Percentiles rank a stretch among this genome's conserved stretches.
Conservation (phyloP, 1,139 yeast genomes). For the Hyphopichia pseudoburtonii region DNA sequence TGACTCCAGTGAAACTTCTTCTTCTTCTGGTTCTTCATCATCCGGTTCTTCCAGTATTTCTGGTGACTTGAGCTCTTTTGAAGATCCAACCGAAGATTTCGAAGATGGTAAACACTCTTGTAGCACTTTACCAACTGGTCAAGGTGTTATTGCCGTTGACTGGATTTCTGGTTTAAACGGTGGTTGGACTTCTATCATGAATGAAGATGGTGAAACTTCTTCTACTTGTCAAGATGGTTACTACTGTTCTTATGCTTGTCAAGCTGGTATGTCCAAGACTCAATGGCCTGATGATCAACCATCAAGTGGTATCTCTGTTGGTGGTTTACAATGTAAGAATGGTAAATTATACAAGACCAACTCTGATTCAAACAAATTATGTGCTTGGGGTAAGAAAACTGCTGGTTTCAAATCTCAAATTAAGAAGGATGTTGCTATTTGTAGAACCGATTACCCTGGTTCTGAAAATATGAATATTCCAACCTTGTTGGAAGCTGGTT, state of each 20-base stretch:
- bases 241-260: conserved; percentile 85
- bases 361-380: conserved; percentile 56
- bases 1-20: conserved; percentile 13
- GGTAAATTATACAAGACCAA: conserved; percentile 72
- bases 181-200: conserved; percentile 75
- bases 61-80: conserved; percentile 59
- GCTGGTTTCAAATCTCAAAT: conserved; percentile 62
- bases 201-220: conserved; percentile 62
- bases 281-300: conserved; percentile 83
- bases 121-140: conserved; percentile 64
- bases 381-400: conserved; percentile 73
- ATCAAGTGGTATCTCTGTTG: conserved; percentile 70
- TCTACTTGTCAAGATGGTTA: conserved; percentile 69
- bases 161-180: conserved; percentile 54
- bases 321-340: conserved; percentile 70
- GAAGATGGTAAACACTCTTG: conserved; percentile 66
- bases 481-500: conserved; percentile 64
- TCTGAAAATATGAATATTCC: conserved; percentile 86
- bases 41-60: conserved; percentile 31
- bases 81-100: conserved; percentile 53
- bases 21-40: conserved; percentile 21
- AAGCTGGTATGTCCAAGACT: conserved; percentile 88
- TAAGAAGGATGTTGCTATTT: conserved; percentile 62
- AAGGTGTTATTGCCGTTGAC: conserved; percentile 67
- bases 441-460: conserved; percentile 90